These are phyloP conservation scores for Xylariaceae sp. DNA, from an alignment of 2,329 filamentous ascomycete species.

Conservation along the genomic window DNA sequence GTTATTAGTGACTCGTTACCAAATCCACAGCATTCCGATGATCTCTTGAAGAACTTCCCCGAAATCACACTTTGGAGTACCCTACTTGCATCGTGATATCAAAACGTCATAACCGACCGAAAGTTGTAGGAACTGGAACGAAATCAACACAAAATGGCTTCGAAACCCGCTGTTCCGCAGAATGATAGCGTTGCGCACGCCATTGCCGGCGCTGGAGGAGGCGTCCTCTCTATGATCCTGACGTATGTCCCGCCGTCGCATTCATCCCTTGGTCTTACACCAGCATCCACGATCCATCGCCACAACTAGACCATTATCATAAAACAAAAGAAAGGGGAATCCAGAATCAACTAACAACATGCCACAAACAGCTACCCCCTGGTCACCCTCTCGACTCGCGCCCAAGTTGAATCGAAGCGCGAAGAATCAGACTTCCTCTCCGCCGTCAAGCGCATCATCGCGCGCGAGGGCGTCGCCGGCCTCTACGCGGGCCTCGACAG, in stretches of 20 bases:
- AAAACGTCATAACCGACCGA: not conserved
- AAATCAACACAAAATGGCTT: slow-evolving; percentile 21
- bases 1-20: not conserved
- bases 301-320: not conserved
- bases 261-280: not conserved
- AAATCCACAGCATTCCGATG: not conserved
- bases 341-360: not conserved
- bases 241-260: slow-evolving; percentile 52
- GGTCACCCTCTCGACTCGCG: slow-evolving; percentile 93
- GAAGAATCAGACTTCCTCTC: slow-evolving; percentile 79
- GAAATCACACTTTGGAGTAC: not conserved
- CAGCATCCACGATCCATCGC: not conserved
- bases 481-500: slow-evolving; percentile 92
- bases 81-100: not conserved
- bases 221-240: slow-evolving; percentile 89
- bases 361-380: slow-evolving; percentile 70
- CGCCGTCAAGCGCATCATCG: slow-evolving; percentile 79
- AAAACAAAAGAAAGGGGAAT: not conserved
- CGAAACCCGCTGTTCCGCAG: slow-evolving; percentile 59
- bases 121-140: not conserved
- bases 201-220: slow-evolving; percentile 85
- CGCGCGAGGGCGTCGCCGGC: slow-evolving; percentile 82
- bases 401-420: slow-evolving; percentile 94
- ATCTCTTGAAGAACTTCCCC: not conserved
- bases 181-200: slow-evolving; percentile 97